These are phyloP conservation scores for Neonectria coccinea DNA, from an alignment of 2,329 filamentous ascomycete species.

Conservation along the genomic window DNA sequence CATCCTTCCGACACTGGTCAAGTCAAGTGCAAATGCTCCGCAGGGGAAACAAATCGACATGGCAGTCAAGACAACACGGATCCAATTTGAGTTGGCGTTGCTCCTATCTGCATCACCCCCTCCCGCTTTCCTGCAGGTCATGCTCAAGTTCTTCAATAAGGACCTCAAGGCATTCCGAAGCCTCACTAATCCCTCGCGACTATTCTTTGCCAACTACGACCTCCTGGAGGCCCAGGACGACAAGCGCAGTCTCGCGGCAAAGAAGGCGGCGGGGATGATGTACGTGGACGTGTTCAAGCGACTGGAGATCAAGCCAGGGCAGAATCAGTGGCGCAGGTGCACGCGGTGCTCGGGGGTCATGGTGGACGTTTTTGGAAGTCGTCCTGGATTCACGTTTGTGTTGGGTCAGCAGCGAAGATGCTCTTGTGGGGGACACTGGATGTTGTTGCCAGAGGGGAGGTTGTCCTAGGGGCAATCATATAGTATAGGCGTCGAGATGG, in stretches of 20 bases:
- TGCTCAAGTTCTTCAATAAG: conserved; percentile 73
- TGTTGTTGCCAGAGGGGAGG: conserved; percentile 54
- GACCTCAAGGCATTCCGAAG: conserved; percentile 69
- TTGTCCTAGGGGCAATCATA: conserved; percentile 26
- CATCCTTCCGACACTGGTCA: conserved; percentile 58
- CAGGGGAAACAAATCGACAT: conserved; percentile 58
- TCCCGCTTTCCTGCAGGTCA: conserved; percentile 63
- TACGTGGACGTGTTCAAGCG: conserved; percentile 70
- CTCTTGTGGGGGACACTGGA: conserved; percentile 66
- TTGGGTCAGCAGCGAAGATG: conserved; percentile 67
- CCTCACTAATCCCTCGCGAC: conserved; percentile 71
- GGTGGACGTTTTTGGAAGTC: conserved; percentile 65
- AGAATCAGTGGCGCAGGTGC: conserved; percentile 53
- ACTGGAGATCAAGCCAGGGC: conserved; percentile 59
- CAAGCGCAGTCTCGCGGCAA: conserved; percentile 57
- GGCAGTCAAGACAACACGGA: conserved; percentile 59
- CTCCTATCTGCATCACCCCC: conserved; percentile 62
- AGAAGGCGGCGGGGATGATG: conserved; percentile 49
- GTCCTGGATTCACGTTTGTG: conserved; percentile 65
- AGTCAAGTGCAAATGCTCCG: conserved; percentile 60
- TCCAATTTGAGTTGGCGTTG: conserved; percentile 64
- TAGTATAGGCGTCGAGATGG: background rate
- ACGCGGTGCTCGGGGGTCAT: conserved; percentile 74
- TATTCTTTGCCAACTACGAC: conserved; percentile 80
- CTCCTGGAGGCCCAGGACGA: conserved; percentile 76